Evolutionary conservation across 2,329 filamentous ascomycete genomes (phyloP), one percentile per base, ranked within the genome.

Genomic region (Fusarium poae): DNA sequence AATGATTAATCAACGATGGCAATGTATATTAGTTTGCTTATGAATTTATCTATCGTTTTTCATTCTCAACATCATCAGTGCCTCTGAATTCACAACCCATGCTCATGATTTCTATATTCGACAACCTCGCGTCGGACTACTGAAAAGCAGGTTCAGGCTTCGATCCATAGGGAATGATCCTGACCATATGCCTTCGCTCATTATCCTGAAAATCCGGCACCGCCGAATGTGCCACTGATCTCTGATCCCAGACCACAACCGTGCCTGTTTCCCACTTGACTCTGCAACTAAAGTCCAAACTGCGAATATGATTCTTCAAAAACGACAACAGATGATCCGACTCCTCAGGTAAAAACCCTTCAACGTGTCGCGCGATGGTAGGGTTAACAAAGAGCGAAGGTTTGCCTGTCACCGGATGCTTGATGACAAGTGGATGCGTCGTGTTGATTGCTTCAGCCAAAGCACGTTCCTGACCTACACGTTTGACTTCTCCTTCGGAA

Each of bases 161-260:
- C 0, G 72, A 71, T 0, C 76, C 76, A 15, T 77, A 76, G 0
- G 76, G 76, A 32, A 77, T 72, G 7, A 77, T 66, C 11, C 76
- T 68, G 8, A 77, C 72, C 72, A 77, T 76, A 27, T 77, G 76
- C 15, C 76, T 67, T 35, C 76, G 70, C 61, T 77, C 76, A 2
- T 62, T 68, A 20, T 77, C 76, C 18, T 56, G 46, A 6, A 77
- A 77, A 57, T 77, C 75, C 4, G 76, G 76, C 10, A 77, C 74
- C 0, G 76, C 76, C 12, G 66, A 72, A 25, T 77, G 76, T 3
- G 68, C 75, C 2, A 65, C 64, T 3, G 48, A 50, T 6, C 76
- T 50, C 49, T 77, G 76, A 44, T 77, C 76, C 76, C 76, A 77
- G 3, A 77, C 68, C 3, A 77, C 74, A 0, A 77, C 76, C 2